These are phyloP conservation scores for Candida peoriensis DNA, from an alignment of 805 yeast species.

Conservation along the genomic window DNA sequence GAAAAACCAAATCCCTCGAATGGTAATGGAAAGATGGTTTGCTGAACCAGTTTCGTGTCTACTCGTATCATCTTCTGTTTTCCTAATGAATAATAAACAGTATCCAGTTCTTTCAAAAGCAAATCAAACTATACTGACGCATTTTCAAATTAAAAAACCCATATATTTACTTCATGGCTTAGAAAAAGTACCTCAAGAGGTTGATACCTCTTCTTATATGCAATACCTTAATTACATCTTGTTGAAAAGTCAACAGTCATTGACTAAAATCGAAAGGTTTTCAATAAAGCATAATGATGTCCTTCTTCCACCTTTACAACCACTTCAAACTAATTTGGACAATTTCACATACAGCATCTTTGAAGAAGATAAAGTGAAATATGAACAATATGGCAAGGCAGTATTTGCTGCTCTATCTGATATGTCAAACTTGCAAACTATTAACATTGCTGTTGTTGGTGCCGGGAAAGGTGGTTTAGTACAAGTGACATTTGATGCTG, in stretches of 20 bases:
- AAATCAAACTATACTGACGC: constrained; percentile 45
- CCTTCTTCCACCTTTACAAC: constrained; percentile 61
- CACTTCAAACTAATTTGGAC: constrained; percentile 53
- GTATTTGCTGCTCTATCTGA: constrained; percentile 22
- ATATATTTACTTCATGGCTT: constrained; percentile 50
- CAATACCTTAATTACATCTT: constrained; percentile 38
- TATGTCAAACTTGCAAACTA: constrained; percentile 11
- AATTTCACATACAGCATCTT: constrained; percentile 61
- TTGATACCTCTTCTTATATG: constrained; percentile 33
- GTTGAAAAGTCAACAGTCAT: constrained; percentile 27
- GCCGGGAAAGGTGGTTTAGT: constrained; percentile 88
- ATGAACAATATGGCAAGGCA: constrained; percentile 46
- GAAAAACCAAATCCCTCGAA: constrained; percentile 45
- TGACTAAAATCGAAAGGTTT: constrained; percentile 28
- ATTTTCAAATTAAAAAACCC: constrained; percentile 37
- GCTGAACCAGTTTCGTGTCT: constrained; percentile 62
- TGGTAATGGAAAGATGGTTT: constrained; percentile 56
- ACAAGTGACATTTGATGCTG: constrained; percentile 42
- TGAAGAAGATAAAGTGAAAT: constrained; percentile 67
- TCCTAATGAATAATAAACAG: constrained; percentile 52
- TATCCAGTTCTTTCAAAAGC: constrained; percentile 62
- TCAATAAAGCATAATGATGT: constrained; percentile 24
- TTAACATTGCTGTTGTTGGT: constrained; percentile 62
- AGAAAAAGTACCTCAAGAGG: constrained; percentile 32
- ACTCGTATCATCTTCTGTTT: constrained; percentile 49